A percentile compares a stretch with the other conserved stretches of the same genome.
These are phyloP conservation scores for Desmodesmus armatus DNA, from an alignment of 139 green algal species.

Conservation along the genomic window DNA sequence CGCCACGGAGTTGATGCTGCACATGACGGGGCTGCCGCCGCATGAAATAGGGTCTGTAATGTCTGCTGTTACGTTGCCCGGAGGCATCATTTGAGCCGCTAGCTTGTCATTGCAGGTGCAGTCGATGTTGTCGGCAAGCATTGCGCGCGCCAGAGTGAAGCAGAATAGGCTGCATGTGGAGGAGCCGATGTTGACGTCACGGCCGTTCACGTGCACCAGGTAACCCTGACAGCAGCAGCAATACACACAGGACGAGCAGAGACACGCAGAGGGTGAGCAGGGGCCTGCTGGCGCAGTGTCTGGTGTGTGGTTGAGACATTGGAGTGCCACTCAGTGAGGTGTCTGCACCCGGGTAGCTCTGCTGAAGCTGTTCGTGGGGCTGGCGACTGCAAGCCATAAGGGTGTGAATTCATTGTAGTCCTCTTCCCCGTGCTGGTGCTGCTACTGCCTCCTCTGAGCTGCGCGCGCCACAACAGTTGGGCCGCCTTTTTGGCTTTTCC, in stretches of 20 bases:
- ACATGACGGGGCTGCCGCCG: constrained; percentile 8
- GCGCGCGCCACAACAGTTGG: no score
- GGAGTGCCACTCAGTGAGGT: no score
- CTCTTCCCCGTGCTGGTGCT: no score
- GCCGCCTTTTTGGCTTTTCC: no score
- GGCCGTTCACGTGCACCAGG: constrained; percentile 17
- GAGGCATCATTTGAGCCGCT: neutral
- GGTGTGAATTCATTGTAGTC: no score
- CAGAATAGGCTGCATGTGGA: constrained; percentile 46
- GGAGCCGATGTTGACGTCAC: constrained; percentile 41
- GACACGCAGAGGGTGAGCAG: no score
- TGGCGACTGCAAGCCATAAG: neutral
- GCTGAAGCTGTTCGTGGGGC: neutral
- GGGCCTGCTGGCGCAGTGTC: no score
- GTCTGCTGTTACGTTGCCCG: neutral
- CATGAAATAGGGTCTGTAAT: neutral
- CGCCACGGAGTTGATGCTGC: constrained; percentile 18
- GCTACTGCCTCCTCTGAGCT: no score
- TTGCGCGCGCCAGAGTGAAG: constrained; percentile 39
- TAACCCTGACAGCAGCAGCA: neutral
- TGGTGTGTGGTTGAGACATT: no score
- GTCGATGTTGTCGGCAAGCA: constrained; percentile 42
- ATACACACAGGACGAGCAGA: neutral
- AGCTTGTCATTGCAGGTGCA: constrained; percentile 36
- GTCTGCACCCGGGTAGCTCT: neutral